phyloP scores from a whole-genome alignment of 306 rosid genomes.

The Glycine tomentella region DNA sequence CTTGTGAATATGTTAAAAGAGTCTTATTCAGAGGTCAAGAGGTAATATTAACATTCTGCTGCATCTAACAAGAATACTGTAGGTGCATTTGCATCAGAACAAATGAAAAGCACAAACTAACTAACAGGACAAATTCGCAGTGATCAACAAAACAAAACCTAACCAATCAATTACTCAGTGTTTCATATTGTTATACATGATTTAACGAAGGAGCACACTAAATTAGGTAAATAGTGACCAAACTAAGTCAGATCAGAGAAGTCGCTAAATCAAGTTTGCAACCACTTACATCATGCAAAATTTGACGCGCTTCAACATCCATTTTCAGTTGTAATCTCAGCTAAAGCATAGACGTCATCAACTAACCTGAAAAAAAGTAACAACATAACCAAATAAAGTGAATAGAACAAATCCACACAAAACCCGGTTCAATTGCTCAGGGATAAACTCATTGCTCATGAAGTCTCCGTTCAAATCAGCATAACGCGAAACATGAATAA shows the following conservation, averaged over 20 bases:
- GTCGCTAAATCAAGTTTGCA: conserved; percentile 23
- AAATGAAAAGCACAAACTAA: conserved; percentile 6
- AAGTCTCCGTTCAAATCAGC: conserved; percentile 28
- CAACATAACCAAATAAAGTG: conserved; percentile 8
- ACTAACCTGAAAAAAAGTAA: conserved; percentile 47
- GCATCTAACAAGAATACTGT: too few species aligned
- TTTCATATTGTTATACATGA: not conserved
- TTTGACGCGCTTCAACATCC: conserved; percentile 47
- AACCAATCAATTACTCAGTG: conserved; percentile 9
- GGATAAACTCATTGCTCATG: not conserved
- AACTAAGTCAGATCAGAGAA: too few species aligned
- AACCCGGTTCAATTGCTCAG: not conserved
- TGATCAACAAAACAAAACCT: conserved; percentile 27
- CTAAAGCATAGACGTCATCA: conserved; percentile 20
- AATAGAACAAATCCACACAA: conserved; percentile 28
- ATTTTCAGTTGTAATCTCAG: conserved; percentile 42
- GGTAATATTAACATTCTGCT: too few species aligned
- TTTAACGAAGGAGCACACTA: conserved; percentile 2
- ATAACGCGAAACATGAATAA: not conserved
- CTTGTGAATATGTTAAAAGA: too few species aligned
- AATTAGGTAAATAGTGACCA: not conserved
- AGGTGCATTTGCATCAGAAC: not conserved
- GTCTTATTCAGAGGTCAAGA: too few species aligned
- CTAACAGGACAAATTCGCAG: conserved; percentile 22
- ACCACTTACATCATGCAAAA: conserved; percentile 63